Evolutionary conservation across 352 stramenopile genomes (phyloP).

Genomic region (Globisporangium solare): DNA sequence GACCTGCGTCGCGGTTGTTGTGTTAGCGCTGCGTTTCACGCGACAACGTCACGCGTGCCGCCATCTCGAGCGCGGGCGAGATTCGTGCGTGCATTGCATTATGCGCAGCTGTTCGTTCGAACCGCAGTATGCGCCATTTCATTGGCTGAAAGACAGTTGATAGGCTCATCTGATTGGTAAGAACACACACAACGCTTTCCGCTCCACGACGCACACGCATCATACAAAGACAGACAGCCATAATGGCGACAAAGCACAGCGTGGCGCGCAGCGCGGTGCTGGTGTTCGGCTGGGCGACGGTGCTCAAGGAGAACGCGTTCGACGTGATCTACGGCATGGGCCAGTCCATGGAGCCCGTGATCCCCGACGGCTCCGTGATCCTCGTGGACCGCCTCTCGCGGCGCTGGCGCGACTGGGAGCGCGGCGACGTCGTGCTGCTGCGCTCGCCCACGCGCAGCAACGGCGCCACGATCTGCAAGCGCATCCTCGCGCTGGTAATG

Average conservation of each 20-base stretch:
- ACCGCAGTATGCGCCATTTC: too few relatives aligned
- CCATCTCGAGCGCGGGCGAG: too few relatives aligned
- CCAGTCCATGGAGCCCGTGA: slow-evolving; percentile 75
- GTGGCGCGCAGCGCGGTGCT: slow-evolving; percentile 49
- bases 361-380: slow-evolving; percentile 79
- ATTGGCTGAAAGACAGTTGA: too few relatives aligned
- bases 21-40: too few relatives aligned
- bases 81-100: too few relatives aligned
- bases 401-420: slow-evolving; percentile 56
- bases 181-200: too few relatives aligned
- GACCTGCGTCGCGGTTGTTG: too few relatives aligned
- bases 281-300: slow-evolving; percentile 51
- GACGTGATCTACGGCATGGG: slow-evolving; percentile 85
- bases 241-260: not conserved
- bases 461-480: slow-evolving; percentile 83
- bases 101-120: too few relatives aligned
- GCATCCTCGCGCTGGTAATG: slow-evolving; percentile 74
- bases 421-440: slow-evolving; percentile 81
- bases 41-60: too few relatives aligned
- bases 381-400: slow-evolving; percentile 76
- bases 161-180: not conserved
- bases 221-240: too few relatives aligned
- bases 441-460: slow-evolving; percentile 68
- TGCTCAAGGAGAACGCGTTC: slow-evolving; percentile 60
- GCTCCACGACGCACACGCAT: too few relatives aligned